phyloP scores from a whole-genome alignment of 805 yeast species.

The Groenewaldozyma salmanticensis region DNA sequence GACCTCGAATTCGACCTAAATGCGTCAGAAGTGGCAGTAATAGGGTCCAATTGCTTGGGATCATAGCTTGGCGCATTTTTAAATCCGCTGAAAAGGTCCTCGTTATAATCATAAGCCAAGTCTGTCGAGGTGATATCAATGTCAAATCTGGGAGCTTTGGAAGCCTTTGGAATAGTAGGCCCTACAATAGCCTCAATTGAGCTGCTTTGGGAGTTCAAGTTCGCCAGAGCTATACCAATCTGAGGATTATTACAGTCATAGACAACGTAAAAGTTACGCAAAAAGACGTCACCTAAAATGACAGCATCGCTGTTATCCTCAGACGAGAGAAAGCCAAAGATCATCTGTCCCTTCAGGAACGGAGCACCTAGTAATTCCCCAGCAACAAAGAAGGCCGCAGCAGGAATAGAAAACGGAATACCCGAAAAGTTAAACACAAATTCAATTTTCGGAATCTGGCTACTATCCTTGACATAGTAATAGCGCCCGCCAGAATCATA shows the following conservation, averaged over 20 bases:
- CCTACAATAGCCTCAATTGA: slow-evolving; percentile 9
- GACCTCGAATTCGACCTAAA: too few relatives aligned
- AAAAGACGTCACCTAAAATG: slow-evolving; percentile 14
- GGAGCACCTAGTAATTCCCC: slow-evolving; percentile 7
- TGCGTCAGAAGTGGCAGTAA: too few relatives aligned
- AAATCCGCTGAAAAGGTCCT: neutral
- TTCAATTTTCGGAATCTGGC: slow-evolving; percentile 3
- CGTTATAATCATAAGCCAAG: neutral
- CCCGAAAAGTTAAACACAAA: slow-evolving; percentile 18
- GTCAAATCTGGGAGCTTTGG: slow-evolving; percentile 5
- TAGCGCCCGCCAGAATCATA: slow-evolving; percentile 3
- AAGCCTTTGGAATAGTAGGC: slow-evolving; percentile 5
- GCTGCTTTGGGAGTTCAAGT: slow-evolving; percentile 2
- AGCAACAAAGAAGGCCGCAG: slow-evolving; percentile 14
- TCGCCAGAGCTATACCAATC: slow-evolving; percentile 14
- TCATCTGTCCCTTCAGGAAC: slow-evolving; percentile 5
- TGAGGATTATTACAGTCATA: slow-evolving; percentile 12
- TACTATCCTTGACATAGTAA: slow-evolving; percentile 6
- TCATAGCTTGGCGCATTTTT: neutral
- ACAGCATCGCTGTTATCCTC: slow-evolving; percentile 3
- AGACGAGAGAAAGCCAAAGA: slow-evolving; percentile 10
- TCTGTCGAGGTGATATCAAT: neutral
- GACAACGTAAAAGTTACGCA: slow-evolving; percentile 16
- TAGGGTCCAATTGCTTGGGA: too few relatives aligned
- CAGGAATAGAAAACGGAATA: slow-evolving; percentile 17